These are phyloP conservation scores for Metschnikowia koreensis DNA, from an alignment of 805 yeast genomes.

Conservation along the genomic window DNA sequence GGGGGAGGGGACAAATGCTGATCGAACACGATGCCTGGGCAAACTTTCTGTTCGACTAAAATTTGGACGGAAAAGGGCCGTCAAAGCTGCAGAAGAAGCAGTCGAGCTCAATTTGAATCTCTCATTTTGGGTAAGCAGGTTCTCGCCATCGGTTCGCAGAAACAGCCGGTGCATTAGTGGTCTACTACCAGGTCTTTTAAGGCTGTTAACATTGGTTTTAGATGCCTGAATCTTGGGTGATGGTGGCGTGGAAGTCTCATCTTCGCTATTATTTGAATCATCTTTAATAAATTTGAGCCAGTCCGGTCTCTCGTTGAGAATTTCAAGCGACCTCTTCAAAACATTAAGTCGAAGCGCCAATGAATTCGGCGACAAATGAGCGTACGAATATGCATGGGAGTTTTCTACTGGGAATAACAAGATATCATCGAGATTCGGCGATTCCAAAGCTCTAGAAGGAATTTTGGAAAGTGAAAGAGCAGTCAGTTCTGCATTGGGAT, in stretches of 20 bases:
- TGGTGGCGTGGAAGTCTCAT: conserved; percentile 9
- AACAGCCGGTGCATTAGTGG: conserved; percentile 4
- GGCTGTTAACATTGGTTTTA: conserved; percentile 7
- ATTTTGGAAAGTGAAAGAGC: not conserved
- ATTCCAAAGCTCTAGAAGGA: conserved; percentile 9
- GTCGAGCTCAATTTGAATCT: conserved; percentile 35
- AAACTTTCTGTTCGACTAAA: conserved; percentile 37
- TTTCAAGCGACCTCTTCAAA: conserved; percentile 71
- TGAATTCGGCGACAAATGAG: conserved; percentile 77
- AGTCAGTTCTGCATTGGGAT: not conserved
- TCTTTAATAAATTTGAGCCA: conserved; percentile 27
- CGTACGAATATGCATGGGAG: conserved; percentile 81
- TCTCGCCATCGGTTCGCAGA: conserved; percentile 18
- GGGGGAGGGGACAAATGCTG: conserved; percentile 1
- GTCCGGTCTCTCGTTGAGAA: conserved; percentile 63
- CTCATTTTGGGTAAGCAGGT: not conserved
- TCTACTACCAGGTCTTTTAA: not conserved
- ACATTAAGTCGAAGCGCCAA: conserved; percentile 73
- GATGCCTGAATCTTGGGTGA: conserved; percentile 1
- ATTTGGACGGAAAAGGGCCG: conserved; percentile 43
- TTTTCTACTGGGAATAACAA: conserved; percentile 72
- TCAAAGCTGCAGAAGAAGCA: conserved; percentile 48
- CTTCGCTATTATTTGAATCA: conserved; percentile 8
- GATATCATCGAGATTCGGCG: conserved; percentile 35
- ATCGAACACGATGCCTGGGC: conserved; percentile 20